Percentiles rank a stretch among this genome's conserved stretches.
Conservation (phyloP, 352 stramenopile species). For the Globisporangium nagaii region DNA sequence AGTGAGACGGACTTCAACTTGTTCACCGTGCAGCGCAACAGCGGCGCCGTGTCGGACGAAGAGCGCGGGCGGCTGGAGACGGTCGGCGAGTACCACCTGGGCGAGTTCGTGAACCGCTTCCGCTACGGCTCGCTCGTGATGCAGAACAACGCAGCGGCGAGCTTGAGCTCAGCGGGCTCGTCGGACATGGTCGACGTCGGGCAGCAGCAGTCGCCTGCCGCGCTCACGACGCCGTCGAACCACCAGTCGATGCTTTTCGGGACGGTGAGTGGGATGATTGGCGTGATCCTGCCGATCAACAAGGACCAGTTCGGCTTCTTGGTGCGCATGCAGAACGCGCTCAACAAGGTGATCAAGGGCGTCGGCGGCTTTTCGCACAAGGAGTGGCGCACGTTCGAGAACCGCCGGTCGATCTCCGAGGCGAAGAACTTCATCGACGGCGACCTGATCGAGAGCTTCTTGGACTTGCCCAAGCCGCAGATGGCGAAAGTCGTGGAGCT, state of each 20-base stretch:
- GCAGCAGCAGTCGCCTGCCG: constrained; percentile 2
- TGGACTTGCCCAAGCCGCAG: constrained; percentile 89
- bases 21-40: constrained; percentile 93
- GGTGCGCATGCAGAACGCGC: constrained; percentile 81
- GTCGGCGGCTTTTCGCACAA: constrained; percentile 92
- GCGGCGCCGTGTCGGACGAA: constrained; percentile 89
- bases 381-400: constrained; percentile 91
- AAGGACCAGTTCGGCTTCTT: constrained; percentile 92
- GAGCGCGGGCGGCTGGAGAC: constrained; percentile 90
- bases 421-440: constrained; percentile 94
- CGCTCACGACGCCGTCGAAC: neutral
- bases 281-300: constrained; percentile 89
- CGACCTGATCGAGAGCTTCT: constrained; percentile 93
- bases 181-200: constrained; percentile 52
- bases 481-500: constrained; percentile 89
- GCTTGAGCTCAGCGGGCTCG: neutral
- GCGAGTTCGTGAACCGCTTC: constrained; percentile 96
- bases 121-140: constrained; percentile 94
- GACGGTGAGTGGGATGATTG: constrained; percentile 95
- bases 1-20: constrained; percentile 95
- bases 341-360: constrained; percentile 87
- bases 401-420: constrained; percentile 76
- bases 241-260: constrained; percentile 89
- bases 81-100: constrained; percentile 92
- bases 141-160: constrained; percentile 61